Evolutionary conservation across 192 early-diverging fungal genomes (phyloP), one percentile per base, ranked within the genome.

Genomic region (Bifiguratus adelaidae): DNA sequence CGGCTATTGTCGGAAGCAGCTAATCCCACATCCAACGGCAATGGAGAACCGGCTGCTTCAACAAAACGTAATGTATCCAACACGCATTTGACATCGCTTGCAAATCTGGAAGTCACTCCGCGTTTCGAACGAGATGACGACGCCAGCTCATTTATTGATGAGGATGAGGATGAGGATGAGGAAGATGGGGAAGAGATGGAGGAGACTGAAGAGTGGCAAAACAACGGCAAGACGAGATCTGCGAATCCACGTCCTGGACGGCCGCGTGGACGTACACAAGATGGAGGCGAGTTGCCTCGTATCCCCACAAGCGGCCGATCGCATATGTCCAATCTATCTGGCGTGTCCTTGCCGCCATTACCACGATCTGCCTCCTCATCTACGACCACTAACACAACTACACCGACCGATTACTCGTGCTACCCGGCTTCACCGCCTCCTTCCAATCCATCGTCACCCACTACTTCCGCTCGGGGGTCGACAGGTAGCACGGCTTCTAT

Each of bases 1-100:
- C 75, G 79, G 47, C 63, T 83, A 24, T 64, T 92, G 22, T 61
- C 71, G 4, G 74, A 77, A 22, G 69, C 73, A 13, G 73, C 71
- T 8, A 71, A 51, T 9, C 21, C 21, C 7, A 41, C 12, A 34
- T 44, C 33, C 18, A 30, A 28, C 43, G 27, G 45, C 32, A 36
- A 20, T 12, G 33, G 22, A 3, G 35, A 23, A 30, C 21, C 41
- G 13, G 42, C 44, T 19, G 30, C 30, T 12, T 12, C 52, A n/a
- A n/a, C 30, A 1, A 67, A 58, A 45, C 50, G 62, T 3, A 56
- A 52, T 44, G 66, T 68, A 3, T 60, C 62, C 3, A 68, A 65
- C 41, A 65, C 66, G 12, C 61, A 63, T 22, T 41, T 68, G 6
- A 43, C 52, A 27, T 61, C 62, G 2, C 47, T 59, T 12, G 32